Evolutionary conservation across 768 basidiomycete genomes (phyloP), one percentile per base, ranked within the genome.

Genomic region (Inosperma sp.): DNA sequence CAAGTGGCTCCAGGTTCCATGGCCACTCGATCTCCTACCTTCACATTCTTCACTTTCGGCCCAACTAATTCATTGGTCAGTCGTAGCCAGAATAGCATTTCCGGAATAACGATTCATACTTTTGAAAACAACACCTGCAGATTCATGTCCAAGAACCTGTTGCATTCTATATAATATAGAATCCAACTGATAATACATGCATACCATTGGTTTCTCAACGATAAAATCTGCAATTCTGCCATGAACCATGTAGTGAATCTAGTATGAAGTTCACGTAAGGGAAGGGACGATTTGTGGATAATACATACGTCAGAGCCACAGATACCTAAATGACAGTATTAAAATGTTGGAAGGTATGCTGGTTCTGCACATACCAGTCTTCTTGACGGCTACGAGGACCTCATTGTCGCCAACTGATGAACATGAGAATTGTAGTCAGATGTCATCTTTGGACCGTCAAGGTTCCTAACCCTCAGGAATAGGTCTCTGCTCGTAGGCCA

Each of bases 1-100:
- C 94, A 97, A 5, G 84, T 85, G 50, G 84, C 82, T 16, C 93
- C 93, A 21, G 93, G 92, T 62, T 98, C 95, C 65, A 97, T 77
- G 21, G 93, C 90, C 42, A 97, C 93, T 43, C 86, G 81, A 60
- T 93, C 90, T 6, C 94, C 93, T 12, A 78, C 71, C 65, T 87
- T 85, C 54, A 94, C 69, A 62, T 83, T 71, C 62, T 80, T 88
- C 48, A 94, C 89, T 31, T 79, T 78, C 22, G 79, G 65, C 9
- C 93, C 93, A 51, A 91, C 90, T 88, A 59, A 3, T 46, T 48
- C 12, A 35, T 35, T 35, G 36, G 22, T 27, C 16, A 40, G 37
- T 29, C 51, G 19, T 33, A 44, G 10, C 43, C 27, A n/a, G 22
- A 22, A 31, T 19, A 40, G 7, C 21, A 12, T 13, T 21, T 9